Evolutionary conservation across 1,139 yeast genomes (phyloP), one percentile per base, ranked within the genome.

Genomic region (Kluyveromyces marxianus): DNA sequence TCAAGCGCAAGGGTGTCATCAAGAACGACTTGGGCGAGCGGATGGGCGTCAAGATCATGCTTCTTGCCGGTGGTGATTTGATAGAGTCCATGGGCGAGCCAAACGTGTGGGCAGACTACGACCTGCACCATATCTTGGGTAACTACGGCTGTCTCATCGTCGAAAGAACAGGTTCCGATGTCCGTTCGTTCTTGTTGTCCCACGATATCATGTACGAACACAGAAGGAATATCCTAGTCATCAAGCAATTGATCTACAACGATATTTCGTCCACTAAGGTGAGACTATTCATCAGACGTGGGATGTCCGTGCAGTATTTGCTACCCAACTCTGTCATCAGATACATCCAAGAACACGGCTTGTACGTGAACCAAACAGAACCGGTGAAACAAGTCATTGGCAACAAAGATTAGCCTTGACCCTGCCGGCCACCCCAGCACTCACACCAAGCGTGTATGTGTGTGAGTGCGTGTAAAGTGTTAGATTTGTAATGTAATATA

Each of bases 41-140:
- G 50, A 74, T 88, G 52, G 96, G 96, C 25, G 96, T 87, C 48
- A 92, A 92, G 63, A 84, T 92, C 58, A 92, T 92, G 98, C 74
- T 92, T 49, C 72, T 92, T 37, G 98, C 98, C 0, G 99, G 99
- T 43, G 98, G 98, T 35, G 98, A 92, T 67, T 74, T 94, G 57
- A 92, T 92, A 48, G 98, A 92, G 66, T 83, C 95, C 43, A 92
- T 94, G 97, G 98, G 98, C n/a, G 98, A 92, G 66, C 97, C 97
- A 30, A 94, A 90, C 60, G 98, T 92, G 34, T 92, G 99, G 99
- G 96, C 95, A 1, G 97, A 90, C 63, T 84, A 77, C 49, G 99
- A 92, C 66, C 73, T 92, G 58, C 96, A 90, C 62, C 98, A 92
- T 65, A 94, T 92, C 45, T 73, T 92, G 54, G 98, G 98, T 29